A percentile compares a stretch with the other conserved stretches of the same genome.
Conservation (phyloP, 441 rosid genomes). For the Populus hybrid region DNA sequence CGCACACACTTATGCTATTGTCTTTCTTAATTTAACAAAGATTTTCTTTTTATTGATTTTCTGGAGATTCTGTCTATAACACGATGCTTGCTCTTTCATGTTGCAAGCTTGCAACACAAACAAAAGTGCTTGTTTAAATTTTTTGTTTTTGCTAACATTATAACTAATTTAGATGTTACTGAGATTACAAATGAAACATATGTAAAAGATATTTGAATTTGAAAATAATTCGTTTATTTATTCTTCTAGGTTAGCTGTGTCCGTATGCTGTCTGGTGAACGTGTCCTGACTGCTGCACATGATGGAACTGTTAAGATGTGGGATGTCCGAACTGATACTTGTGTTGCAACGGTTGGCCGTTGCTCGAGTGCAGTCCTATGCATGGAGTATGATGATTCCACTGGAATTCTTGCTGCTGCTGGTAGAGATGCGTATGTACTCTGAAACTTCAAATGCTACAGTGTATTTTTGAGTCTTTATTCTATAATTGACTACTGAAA, state of each 20-base stretch:
- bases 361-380: constrained; percentile 86
- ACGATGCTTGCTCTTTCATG: neutral
- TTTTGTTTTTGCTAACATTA: neutral
- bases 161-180: neutral
- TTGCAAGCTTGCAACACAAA: neutral
- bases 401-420: constrained; percentile 92
- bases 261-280: constrained; percentile 96
- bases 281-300: constrained; percentile 91
- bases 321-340: constrained; percentile 98
- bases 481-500: constrained; percentile 4
- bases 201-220: neutral
- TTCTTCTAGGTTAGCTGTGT: constrained; percentile 81
- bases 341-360: constrained; percentile 98
- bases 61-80: neutral
- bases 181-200: neutral
- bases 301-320: constrained; percentile 99
- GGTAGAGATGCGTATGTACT: constrained; percentile 93
- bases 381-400: constrained; percentile 95
- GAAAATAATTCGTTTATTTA: constrained; percentile 13
- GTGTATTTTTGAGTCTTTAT: constrained; percentile 8
- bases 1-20: neutral
- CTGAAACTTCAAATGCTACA: neutral
- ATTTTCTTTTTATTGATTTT: neutral
- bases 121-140: no score
- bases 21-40: neutral